Base-by-base conservation (phyloP, 2,329 filamentous ascomycete species). In the Hypomyces rosellus region DNA sequence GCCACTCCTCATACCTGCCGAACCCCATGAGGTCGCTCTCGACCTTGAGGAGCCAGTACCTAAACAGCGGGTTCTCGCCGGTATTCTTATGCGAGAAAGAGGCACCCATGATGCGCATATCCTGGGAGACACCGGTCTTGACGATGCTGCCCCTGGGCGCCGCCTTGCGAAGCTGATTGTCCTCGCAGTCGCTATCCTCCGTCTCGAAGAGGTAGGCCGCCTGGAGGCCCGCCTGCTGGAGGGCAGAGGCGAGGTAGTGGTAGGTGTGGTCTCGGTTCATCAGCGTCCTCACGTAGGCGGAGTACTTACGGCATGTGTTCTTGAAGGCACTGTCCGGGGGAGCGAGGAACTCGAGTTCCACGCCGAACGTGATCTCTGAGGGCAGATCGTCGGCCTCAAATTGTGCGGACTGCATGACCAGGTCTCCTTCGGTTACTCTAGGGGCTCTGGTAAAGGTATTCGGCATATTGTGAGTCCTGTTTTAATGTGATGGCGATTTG, bases 341-440 rank as follows among this genome's bases (percentile, higher is more conserved):
- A 3, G 46, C 34, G 45, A 55, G 39, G 38, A 58, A 58, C 36
- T 58, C 54, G 36, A 58, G 30, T 38, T 57, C 44, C 39, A 58
- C 34, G 46, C 53, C 56, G 41, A 58, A 51, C 33, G 54, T 51
- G 14, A 55, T 48, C 30, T 50, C 43, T 4, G 43, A 37, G 6
- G 34, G 25, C 1, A 44, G 43, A 2, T 22, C 13, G 3, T 39
- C 8, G 4, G 37, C 14, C n/a, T 39, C 12, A 4, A 30, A 30
- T 8, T 30, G 25, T 30, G 25, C 25, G 25, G 25, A 30, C 25
- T 30, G 25, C 25, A 30, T 30, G 25, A 30, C 9, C 9, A 30
- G 2, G 25, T 30, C 25, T 11, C 6, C 4, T 30, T 30, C 25
- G 9, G 25, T 30, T 30, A 30, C 25, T 30, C 25, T 30, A 30